These are phyloP conservation scores for Lactifluus piperatus DNA, from an alignment of 768 basidiomycete species.

Conservation along the genomic window DNA sequence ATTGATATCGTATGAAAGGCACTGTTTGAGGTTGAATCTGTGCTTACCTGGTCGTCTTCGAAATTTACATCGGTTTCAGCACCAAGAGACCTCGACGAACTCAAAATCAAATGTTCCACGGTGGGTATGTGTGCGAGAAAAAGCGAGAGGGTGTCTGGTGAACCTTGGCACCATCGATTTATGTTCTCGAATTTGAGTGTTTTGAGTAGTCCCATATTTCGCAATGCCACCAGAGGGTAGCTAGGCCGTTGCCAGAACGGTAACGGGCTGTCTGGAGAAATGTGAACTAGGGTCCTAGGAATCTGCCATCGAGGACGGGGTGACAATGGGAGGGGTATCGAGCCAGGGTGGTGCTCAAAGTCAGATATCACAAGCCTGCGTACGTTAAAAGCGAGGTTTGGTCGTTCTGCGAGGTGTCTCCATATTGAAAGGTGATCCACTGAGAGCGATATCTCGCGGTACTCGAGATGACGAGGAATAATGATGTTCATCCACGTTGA, in stretches of 20 bases:
- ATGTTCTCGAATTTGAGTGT: constrained; percentile 13
- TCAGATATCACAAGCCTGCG: constrained; percentile 11
- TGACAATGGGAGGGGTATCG: background rate
- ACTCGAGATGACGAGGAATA: constrained; percentile 17
- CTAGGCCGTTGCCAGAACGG: background rate
- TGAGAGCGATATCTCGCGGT: constrained; percentile 11
- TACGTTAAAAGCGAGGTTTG: constrained; percentile 14
- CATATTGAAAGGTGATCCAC: constrained; percentile 7
- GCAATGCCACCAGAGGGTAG: constrained; percentile 6
- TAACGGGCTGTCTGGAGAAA: background rate
- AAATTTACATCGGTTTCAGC: background rate
- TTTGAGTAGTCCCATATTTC: constrained; percentile 12
- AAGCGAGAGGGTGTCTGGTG: constrained; percentile 12
- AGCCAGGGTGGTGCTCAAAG: background rate
- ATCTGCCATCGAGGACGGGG: constrained; percentile 1
- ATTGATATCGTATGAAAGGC: background rate
- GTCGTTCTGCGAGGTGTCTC: constrained; percentile 15
- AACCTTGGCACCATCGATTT: constrained; percentile 5
- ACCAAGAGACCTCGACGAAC: constrained; percentile 3
- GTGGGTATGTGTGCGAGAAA: constrained; percentile 10
- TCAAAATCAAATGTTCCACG: constrained; percentile 14
- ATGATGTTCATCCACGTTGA: constrained; percentile 12
- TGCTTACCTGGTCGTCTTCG: background rate
- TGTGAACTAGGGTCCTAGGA: background rate
- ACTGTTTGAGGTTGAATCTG: background rate